These are phyloP conservation scores for Fusarium newnesense DNA, from an alignment of 2,329 filamentous ascomycete genomes.

Conservation along the genomic window DNA sequence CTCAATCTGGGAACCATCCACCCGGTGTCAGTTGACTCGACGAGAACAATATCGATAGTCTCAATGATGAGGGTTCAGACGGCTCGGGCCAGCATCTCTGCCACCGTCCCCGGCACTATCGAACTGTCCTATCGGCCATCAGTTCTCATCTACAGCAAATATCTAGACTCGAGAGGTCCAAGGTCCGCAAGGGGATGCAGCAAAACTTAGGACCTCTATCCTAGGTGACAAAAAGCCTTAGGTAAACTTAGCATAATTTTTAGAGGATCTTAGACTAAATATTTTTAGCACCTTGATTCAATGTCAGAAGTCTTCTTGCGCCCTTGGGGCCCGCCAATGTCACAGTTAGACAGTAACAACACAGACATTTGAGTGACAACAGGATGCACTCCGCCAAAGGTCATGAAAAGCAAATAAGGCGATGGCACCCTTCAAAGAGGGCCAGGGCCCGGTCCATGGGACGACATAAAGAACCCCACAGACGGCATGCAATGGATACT, in stretches of 20 bases:
- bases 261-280: no score
- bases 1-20: neutral
- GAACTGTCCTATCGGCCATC: neutral
- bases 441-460: constrained; percentile 1
- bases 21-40: constrained; percentile 9
- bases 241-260: no score
- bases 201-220: no score
- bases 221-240: no score
- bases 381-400: neutral
- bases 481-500: neutral
- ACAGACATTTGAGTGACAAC: constrained; percentile 3
- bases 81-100: constrained; percentile 3
- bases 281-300: no score
- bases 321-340: neutral
- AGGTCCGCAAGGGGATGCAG: neutral
- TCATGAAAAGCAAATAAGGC: constrained; percentile 1
- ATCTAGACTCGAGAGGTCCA: neutral
- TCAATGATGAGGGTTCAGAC: neutral
- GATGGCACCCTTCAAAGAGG: neutral
- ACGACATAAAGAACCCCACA: neutral
- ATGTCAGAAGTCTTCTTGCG: no score
- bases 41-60: neutral
- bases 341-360: neutral
- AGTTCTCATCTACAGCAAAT: neutral
- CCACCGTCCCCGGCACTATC: neutral